A percentile compares a stretch with the other conserved stretches of the same genome.
phyloP scores from a whole-genome alignment of 2,329 filamentous ascomycete species.

The Harringtonia aguacate region DNA sequence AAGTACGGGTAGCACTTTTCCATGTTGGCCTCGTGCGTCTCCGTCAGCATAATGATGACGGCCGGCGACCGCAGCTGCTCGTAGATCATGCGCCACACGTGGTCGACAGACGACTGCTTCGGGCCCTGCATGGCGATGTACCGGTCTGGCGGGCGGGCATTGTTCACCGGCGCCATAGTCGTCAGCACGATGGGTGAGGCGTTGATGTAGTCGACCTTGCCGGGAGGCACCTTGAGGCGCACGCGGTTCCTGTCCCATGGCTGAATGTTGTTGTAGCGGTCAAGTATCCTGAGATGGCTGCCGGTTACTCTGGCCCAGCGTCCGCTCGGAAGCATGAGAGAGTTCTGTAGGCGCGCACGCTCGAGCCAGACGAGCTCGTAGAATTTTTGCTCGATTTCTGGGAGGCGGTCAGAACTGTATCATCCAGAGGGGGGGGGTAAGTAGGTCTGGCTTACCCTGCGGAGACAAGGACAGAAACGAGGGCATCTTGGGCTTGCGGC shows the following conservation, averaged over 20 bases:
- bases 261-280: constrained; percentile 84
- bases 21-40: constrained; percentile 64
- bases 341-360: constrained; percentile 32
- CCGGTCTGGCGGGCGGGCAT: constrained; percentile 27
- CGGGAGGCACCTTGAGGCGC: constrained; percentile 65
- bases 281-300: constrained; percentile 49
- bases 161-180: constrained; percentile 19
- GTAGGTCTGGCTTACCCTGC: constrained; percentile 32
- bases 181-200: constrained; percentile 59
- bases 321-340: constrained; percentile 25
- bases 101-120: constrained; percentile 61
- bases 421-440: constrained; percentile 9
- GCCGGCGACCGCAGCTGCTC: constrained; percentile 62
- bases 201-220: constrained; percentile 69
- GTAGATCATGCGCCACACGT: constrained; percentile 94
- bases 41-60: constrained; percentile 91
- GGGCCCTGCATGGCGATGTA: constrained; percentile 96
- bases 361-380: constrained; percentile 44
- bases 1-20: constrained; percentile 92
- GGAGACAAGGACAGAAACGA: constrained; percentile 14
- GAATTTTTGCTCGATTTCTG: constrained; percentile 41
- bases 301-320: constrained; percentile 40
- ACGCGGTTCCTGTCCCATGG: constrained; percentile 84
- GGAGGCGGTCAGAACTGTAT: not conserved
- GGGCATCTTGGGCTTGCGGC: constrained; percentile 17